Conservation (phyloP, 495 filamentous ascomycete genomes). For the Penicillium parvum region DNA sequence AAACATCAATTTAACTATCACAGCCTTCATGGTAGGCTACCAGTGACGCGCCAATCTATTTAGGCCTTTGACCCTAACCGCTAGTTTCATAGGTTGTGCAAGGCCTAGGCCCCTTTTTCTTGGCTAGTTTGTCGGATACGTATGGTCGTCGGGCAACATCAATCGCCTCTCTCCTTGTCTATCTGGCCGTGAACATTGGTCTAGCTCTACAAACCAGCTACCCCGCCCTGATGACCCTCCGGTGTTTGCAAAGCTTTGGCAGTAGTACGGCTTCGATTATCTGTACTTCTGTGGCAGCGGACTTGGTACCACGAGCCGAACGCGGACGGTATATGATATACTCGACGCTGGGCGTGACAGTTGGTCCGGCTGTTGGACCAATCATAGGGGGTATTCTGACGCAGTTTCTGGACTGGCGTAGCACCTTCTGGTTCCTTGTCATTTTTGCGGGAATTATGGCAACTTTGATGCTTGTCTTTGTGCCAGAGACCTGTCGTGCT, state of each 20-base stretch:
- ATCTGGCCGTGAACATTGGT: conserved; percentile 44
- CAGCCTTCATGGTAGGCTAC: conserved; percentile 33
- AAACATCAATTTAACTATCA: conserved; percentile 50
- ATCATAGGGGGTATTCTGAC: no score
- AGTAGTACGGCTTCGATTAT: no score
- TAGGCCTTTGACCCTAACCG: neutral
- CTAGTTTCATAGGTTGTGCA: conserved; percentile 41
- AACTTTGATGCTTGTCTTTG: no score
- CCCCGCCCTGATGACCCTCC: conserved; percentile 44
- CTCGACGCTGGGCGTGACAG: no score
- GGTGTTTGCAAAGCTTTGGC: conserved; percentile 46
- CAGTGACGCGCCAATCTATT: neutral
- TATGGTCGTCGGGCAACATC: conserved; percentile 45
- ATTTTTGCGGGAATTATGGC: no score
- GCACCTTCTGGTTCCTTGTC: no score
- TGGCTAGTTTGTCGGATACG: conserved; percentile 44
- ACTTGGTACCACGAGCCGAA: no score
- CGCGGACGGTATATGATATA: no score
- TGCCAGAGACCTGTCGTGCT: no score
- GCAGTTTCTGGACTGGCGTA: no score
- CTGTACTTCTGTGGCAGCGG: no score
- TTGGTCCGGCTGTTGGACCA: no score
- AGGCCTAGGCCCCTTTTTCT: conserved; percentile 45
- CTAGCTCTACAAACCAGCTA: conserved; percentile 43
- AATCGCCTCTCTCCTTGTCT: conserved; percentile 40